Conservation (phyloP, 2,329 filamentous ascomycete genomes). For the Fusarium sp. region DNA sequence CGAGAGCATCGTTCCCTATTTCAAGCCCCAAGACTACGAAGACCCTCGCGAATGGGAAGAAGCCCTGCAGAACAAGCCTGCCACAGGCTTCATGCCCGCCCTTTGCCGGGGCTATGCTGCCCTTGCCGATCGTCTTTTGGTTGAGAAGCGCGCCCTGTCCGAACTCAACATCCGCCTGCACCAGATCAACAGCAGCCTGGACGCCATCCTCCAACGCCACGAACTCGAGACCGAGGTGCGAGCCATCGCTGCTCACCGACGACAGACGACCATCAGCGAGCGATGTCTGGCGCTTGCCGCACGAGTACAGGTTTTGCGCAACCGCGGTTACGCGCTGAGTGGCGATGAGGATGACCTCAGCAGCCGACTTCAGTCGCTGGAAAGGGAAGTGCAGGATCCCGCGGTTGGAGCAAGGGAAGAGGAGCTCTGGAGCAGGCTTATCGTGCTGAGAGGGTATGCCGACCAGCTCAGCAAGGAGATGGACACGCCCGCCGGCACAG, state of each 20-base stretch:
- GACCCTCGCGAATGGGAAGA: slow-evolving; percentile 87
- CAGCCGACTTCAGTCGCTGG: slow-evolving; percentile 76
- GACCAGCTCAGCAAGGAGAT: slow-evolving; percentile 79
- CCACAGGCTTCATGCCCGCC: slow-evolving; percentile 80
- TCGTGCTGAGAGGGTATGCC: slow-evolving; percentile 78
- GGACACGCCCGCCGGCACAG: slow-evolving; percentile 71
- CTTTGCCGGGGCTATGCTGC: slow-evolving; percentile 80
- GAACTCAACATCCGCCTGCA: slow-evolving; percentile 80
- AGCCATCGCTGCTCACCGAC: slow-evolving; percentile 77
- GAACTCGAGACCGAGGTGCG: slow-evolving; percentile 82
- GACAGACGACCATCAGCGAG: slow-evolving; percentile 79
- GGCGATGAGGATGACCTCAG: slow-evolving; percentile 83
- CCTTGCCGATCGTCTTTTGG: slow-evolving; percentile 77
- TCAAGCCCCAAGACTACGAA: slow-evolving; percentile 76
- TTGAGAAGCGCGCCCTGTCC: slow-evolving; percentile 76
- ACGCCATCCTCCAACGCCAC: slow-evolving; percentile 79
- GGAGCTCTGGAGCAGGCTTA: slow-evolving; percentile 87
- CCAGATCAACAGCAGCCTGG: slow-evolving; percentile 81
- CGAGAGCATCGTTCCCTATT: slow-evolving; percentile 80
- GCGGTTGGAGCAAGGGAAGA: slow-evolving; percentile 81
- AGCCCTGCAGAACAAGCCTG: slow-evolving; percentile 83
- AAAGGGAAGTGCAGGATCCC: slow-evolving; percentile 79
- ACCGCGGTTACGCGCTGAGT: slow-evolving; percentile 83
- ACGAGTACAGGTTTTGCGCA: slow-evolving; percentile 83
- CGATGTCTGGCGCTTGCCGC: slow-evolving; percentile 80